phyloP scores from a whole-genome alignment of 768 basidiomycete species.

The Tricholoma matsutake region DNA sequence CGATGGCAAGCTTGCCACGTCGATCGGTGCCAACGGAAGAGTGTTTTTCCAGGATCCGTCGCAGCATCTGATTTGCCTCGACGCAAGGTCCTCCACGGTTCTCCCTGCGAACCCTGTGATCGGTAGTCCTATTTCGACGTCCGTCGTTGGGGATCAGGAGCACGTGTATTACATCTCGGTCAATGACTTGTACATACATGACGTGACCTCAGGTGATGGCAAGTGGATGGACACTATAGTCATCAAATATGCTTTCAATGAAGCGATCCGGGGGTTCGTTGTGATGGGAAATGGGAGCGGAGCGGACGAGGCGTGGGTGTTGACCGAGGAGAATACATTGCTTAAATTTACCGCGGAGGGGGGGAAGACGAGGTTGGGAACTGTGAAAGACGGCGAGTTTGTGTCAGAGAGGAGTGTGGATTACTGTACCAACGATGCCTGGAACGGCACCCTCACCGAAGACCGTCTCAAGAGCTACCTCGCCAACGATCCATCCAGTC shows the following conservation, averaged over 20 bases:
- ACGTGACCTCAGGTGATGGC: too few relatives aligned
- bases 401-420: neutral
- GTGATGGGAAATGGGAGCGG: too few relatives aligned
- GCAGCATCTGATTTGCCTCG: neutral
- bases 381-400: neutral
- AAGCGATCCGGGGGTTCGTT: too few relatives aligned
- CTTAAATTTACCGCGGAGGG: neutral
- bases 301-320: neutral
- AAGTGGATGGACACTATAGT: too few relatives aligned
- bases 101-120: neutral
- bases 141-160: too few relatives aligned
- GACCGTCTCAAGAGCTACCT: neutral
- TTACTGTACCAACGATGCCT: neutral
- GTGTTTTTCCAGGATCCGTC: neutral
- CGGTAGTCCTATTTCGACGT: neutral
- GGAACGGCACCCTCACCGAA: neutral
- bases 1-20: neutral
- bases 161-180: neutral
- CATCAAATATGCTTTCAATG: too few relatives aligned
- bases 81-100: neutral
- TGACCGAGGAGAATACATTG: neutral
- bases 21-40: neutral
- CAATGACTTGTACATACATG: too few relatives aligned
- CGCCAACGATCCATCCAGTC: neutral
- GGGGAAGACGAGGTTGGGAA: neutral